Conservation (phyloP, 1,139 yeast species). For the Debaryomyces subglobosus region DNA sequence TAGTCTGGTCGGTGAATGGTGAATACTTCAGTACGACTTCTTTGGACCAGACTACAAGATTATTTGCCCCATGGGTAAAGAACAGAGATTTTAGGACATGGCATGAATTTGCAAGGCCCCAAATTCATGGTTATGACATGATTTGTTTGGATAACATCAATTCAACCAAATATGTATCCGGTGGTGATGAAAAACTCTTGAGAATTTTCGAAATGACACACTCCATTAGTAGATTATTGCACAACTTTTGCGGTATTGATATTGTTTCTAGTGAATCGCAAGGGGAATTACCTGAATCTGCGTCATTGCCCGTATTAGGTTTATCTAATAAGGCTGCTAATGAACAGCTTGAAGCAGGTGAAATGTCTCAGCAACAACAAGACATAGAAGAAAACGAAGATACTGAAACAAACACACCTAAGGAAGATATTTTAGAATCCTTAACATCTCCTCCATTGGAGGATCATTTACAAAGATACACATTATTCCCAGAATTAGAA, state of each 20-base stretch:
- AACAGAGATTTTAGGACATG: constrained; percentile 48
- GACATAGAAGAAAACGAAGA: constrained; percentile 44
- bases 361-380: constrained; percentile 35
- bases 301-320: constrained; percentile 91
- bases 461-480: constrained; percentile 86
- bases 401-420: constrained; percentile 39
- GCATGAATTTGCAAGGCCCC: constrained; percentile 96
- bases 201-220: constrained; percentile 91
- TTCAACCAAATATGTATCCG: constrained; percentile 75
- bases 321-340: constrained; percentile 86
- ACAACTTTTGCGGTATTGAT: constrained; percentile 53
- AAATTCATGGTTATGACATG: constrained; percentile 98
- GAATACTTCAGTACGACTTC: constrained; percentile 74
- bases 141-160: constrained; percentile 70
- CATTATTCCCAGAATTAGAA: constrained; percentile 93
- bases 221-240: constrained; percentile 66
- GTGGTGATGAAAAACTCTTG: constrained; percentile 93
- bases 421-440: constrained; percentile 47
- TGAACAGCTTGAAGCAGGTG: constrained; percentile 48
- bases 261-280: constrained; percentile 23
- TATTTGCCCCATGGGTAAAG: constrained; percentile 65
- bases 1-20: constrained; percentile 76
- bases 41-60: constrained; percentile 89
- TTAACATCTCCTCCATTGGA: constrained; percentile 74
- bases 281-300: constrained; percentile 67